phyloP scores from a whole-genome alignment of 1,284 basidiomycete genomes.

The Earliella scabrosa region DNA sequence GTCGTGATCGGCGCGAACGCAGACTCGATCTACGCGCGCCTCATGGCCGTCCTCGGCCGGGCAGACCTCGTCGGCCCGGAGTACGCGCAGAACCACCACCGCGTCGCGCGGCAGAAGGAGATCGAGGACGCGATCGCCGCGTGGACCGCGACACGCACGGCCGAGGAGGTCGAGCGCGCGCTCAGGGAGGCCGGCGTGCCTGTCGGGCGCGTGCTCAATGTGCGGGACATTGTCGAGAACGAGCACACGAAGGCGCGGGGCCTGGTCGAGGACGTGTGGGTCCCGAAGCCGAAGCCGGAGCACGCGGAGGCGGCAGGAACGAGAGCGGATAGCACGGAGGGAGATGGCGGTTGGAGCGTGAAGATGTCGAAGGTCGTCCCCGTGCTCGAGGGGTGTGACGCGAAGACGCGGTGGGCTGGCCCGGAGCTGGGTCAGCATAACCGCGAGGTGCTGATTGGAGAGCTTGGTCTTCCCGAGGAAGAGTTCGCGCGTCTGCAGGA shows the following conservation, averaged over 20 bases:
- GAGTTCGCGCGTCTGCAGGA: conserved; percentile 49
- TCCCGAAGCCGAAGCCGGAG: conserved; percentile 48
- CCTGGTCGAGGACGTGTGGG: conserved; percentile 61
- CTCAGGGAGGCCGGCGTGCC: conserved; percentile 65
- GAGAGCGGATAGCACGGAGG: not conserved
- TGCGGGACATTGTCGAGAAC: conserved; percentile 62
- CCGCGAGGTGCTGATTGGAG: conserved; percentile 54
- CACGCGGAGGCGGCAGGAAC: conserved; percentile 15
- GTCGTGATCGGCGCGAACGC: conserved; percentile 75
- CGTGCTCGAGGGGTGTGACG: conserved; percentile 57
- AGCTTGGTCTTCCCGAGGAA: conserved; percentile 50
- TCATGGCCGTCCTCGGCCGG: conserved; percentile 64
- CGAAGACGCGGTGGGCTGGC: conserved; percentile 66
- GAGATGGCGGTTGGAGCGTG: conserved; percentile 51
- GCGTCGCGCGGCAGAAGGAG: conserved; percentile 57
- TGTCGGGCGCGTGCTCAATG: conserved; percentile 62
- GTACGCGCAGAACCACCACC: conserved; percentile 64
- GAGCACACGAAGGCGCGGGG: conserved; percentile 61
- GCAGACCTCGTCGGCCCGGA: conserved; percentile 58
- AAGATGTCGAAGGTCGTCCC: conserved; percentile 71
- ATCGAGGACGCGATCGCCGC: conserved; percentile 65
- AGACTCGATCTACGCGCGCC: conserved; percentile 66
- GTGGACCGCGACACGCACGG: conserved; percentile 63
- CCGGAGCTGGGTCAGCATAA: conserved; percentile 70
- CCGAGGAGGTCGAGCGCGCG: conserved; percentile 59